phyloP scores from a whole-genome alignment of 2,329 filamentous ascomycete species.

The Aquanectria penicillioides region DNA sequence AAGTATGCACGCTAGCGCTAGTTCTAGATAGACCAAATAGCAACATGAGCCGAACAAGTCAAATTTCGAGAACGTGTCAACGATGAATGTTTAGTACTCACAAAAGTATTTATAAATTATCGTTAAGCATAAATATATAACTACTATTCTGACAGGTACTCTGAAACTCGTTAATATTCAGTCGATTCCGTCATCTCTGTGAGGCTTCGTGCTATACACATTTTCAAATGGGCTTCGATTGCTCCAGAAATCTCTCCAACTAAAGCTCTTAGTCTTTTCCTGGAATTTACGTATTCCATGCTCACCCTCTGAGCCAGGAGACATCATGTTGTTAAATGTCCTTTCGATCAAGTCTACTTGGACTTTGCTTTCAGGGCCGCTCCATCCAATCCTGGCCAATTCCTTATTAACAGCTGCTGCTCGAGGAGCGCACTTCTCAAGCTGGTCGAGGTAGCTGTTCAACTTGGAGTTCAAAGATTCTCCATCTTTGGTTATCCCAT shows the following conservation, averaged over 20 bases:
- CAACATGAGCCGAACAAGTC: too few species aligned
- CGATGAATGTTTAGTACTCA: neutral
- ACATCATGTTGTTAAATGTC: conserved; percentile 15
- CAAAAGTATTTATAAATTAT: too few species aligned
- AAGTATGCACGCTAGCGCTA: too few species aligned
- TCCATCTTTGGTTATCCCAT: neutral
- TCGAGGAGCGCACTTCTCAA: conserved; percentile 16
- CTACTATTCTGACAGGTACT: too few species aligned
- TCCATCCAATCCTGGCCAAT: conserved; percentile 6
- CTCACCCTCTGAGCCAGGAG: conserved; percentile 15
- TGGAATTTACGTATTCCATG: conserved; percentile 19
- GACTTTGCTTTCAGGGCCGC: neutral
- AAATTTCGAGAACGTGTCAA: too few species aligned
- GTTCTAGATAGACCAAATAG: too few species aligned
- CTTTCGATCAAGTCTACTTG: conserved; percentile 1
- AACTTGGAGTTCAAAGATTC: neutral
- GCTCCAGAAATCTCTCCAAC: neutral
- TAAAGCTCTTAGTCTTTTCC: neutral
- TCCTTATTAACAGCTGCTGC: conserved; percentile 21
- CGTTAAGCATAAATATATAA: too few species aligned
- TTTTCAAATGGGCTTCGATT: neutral
- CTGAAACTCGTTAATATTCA: too few species aligned
- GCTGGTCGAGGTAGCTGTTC: conserved; percentile 1
- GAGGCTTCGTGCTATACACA: neutral
- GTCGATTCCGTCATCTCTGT: too few species aligned